These are phyloP conservation scores for Acanthamoeba sp. DNA, from an alignment of 208 protist genomes.

Conservation along the genomic window DNA sequence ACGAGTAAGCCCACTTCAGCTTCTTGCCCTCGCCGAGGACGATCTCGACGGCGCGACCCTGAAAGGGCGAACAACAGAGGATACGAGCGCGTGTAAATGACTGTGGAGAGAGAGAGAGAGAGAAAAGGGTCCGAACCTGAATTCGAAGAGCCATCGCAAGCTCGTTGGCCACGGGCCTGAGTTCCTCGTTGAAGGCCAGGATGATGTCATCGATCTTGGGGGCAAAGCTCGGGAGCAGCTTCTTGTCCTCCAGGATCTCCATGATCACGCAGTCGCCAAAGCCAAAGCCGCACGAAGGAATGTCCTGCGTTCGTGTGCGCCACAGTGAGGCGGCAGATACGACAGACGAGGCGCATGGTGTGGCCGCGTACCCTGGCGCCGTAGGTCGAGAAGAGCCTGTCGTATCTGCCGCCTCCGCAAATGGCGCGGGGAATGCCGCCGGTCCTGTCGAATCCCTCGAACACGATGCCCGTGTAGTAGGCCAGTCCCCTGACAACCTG, in stretches of 20 bases:
- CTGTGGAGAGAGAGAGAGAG: no score
- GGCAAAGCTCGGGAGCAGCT: conserved; percentile 86
- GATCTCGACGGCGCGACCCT: conserved; percentile 93
- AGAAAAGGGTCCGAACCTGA: background rate
- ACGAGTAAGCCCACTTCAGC: conserved; percentile 93
- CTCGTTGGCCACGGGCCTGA: conserved; percentile 91
- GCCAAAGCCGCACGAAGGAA: conserved; percentile 95
- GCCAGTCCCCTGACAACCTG: conserved; percentile 95
- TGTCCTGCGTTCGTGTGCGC: conserved; percentile 82
- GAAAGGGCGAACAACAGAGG: conserved; percentile 81
- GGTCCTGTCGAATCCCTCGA: conserved; percentile 95
- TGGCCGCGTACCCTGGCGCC: conserved; percentile 88
- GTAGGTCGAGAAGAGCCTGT: conserved; percentile 95
- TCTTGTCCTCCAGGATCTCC: conserved; percentile 95
- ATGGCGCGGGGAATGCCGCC: conserved; percentile 95
- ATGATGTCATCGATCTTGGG: conserved; percentile 87
- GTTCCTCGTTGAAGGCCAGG: conserved; percentile 95
- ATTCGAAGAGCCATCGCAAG: conserved; percentile 89
- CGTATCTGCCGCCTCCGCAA: conserved; percentile 96
- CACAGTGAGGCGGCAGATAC: background rate
- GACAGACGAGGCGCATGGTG: background rate
- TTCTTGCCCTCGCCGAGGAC: conserved; percentile 94
- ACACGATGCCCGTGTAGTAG: conserved; percentile 98
- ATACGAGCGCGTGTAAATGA: background rate
- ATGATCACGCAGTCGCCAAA: conserved; percentile 97